Conservation (phyloP, 108 stramenopile species). For the Pseudonitzschia delicatissima region DNA sequence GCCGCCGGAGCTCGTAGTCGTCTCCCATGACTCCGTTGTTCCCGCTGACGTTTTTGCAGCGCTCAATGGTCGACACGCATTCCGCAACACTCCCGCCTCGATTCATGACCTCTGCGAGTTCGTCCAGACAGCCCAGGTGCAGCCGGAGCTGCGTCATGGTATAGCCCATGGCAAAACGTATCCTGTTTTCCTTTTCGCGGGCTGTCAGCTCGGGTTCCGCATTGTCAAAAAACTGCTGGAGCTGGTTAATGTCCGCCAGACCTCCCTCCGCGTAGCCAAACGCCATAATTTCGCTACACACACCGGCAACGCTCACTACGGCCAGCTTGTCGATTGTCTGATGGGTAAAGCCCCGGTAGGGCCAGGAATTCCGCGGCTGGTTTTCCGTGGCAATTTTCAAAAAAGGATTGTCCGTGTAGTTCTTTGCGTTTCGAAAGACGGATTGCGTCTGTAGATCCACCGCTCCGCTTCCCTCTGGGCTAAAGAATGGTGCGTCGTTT, state of each 20-base stretch:
- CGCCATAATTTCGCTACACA: constrained; percentile 78
- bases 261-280: constrained; percentile 77
- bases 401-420: constrained; percentile 44
- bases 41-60: constrained; percentile 63
- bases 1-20: constrained; percentile 61
- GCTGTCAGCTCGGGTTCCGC: constrained; percentile 55
- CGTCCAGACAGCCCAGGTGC: constrained; percentile 80
- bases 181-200: constrained; percentile 71
- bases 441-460: constrained; percentile 43
- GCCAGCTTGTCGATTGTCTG: constrained; percentile 71
- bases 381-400: constrained; percentile 48
- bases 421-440: constrained; percentile 62
- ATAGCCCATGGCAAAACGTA: constrained; percentile 73
- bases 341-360: constrained; percentile 78
- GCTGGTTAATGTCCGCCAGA: constrained; percentile 63
- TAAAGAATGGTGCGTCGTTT: constrained; percentile 62
- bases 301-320: constrained; percentile 77
- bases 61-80: constrained; percentile 74
- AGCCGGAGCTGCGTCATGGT: constrained; percentile 72
- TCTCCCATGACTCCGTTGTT: constrained; percentile 46
- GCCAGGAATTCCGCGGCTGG: constrained; percentile 74
- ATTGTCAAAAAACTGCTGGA: constrained; percentile 44
- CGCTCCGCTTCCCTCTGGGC: constrained; percentile 60
- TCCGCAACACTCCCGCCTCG: constrained; percentile 61
- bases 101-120: constrained; percentile 74